phyloP scores from a whole-genome alignment of 352 stramenopile genomes.

The Thalassiosira hispida region DNA sequence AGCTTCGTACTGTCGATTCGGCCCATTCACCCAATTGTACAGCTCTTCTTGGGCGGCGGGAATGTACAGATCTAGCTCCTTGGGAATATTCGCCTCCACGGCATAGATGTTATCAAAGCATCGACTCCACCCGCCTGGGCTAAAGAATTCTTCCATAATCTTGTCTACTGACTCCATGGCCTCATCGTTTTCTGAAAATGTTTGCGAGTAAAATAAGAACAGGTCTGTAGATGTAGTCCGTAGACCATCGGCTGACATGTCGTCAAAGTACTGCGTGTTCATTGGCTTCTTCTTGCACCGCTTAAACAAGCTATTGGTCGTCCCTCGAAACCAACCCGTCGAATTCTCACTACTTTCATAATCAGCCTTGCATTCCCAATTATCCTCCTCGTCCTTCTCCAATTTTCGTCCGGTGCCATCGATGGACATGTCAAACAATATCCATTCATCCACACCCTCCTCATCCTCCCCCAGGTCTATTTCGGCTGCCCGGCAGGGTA shows the following conservation, averaged over 20 bases:
- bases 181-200: constrained; percentile 32
- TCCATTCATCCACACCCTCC: constrained; percentile 37
- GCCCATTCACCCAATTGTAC: constrained; percentile 72
- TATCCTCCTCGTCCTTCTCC: constrained; percentile 20
- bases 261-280: constrained; percentile 32
- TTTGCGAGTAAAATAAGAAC: constrained; percentile 52
- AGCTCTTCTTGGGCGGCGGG: constrained; percentile 49
- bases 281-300: constrained; percentile 28
- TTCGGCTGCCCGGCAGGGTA: constrained; percentile 39
- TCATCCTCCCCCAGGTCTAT: constrained; percentile 40
- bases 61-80: constrained; percentile 59
- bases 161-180: constrained; percentile 40
- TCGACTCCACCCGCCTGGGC: constrained; percentile 34
- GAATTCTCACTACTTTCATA: not conserved
- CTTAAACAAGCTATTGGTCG: constrained; percentile 26
- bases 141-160: constrained; percentile 47
- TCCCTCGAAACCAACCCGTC: constrained; percentile 14
- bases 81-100: constrained; percentile 63
- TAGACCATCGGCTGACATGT: constrained; percentile 19
- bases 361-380: constrained; percentile 44
- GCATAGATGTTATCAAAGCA: constrained; percentile 52
- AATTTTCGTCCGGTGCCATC: constrained; percentile 40
- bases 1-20: constrained; percentile 68
- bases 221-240: constrained; percentile 23
- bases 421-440: constrained; percentile 35